Conservation (phyloP, 129 eudicot genomes). For the Tanacetum coccineum region DNA sequence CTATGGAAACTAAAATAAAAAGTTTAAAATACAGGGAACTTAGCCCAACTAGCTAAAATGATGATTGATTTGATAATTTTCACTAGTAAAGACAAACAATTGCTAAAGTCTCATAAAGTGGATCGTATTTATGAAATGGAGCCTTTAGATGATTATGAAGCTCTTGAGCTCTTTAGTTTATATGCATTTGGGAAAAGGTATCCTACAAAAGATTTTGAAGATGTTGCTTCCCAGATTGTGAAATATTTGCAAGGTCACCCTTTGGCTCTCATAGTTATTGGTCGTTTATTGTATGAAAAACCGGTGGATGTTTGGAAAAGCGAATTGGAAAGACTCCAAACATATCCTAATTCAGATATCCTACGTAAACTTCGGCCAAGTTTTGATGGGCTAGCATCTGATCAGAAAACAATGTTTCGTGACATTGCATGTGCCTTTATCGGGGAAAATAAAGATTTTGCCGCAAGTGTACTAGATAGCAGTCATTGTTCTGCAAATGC, state of each 20-base stretch:
- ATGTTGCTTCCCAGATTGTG: not conserved
- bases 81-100: slow-evolving; percentile 20
- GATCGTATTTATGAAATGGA: slow-evolving; percentile 13
- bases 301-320: not conserved
- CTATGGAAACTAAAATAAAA: slow-evolving; percentile 5
- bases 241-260: slow-evolving; percentile 17
- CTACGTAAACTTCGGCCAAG: not conserved
- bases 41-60: too few relatives aligned
- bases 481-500: not conserved
- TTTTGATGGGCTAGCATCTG: not conserved
- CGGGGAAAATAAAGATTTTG: not conserved
- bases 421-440: slow-evolving; percentile 3
- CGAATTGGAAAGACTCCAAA: not conserved
- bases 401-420: not conserved
- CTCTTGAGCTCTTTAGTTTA: slow-evolving; percentile 10
- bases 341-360: slow-evolving; percentile 7
- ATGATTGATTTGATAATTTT: slow-evolving; percentile 14
- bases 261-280: slow-evolving; percentile 20
- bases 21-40: slow-evolving; percentile 18
- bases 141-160: not conserved
- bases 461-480: not conserved
- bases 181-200: slow-evolving; percentile 1
- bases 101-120: slow-evolving; percentile 9
- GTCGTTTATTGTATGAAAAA: not conserved
- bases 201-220: not conserved